Conservation (phyloP, 768 basidiomycete species). For the Suillus alpinus region DNA sequence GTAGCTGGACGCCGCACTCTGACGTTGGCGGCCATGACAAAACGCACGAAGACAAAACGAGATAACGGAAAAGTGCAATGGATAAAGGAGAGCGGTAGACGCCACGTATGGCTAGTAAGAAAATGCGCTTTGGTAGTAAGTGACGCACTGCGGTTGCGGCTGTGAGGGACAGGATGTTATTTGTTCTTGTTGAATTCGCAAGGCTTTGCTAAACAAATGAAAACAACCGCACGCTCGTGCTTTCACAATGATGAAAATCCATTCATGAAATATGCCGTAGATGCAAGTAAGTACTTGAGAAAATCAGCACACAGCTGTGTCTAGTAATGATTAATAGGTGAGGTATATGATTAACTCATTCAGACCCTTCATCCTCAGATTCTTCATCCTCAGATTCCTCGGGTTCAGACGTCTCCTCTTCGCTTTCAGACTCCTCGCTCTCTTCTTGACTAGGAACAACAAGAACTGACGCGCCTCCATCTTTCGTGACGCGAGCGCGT, state of each 20-base stretch:
- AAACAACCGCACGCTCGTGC: background rate
- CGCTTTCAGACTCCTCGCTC: background rate
- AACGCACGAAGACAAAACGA: conserved; percentile 2
- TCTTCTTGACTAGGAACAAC: conserved; percentile 9
- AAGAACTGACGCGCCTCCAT: conserved; percentile 55
- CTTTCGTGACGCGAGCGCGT: conserved; percentile 47
- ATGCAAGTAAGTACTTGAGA: background rate
- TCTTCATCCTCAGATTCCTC: background rate
- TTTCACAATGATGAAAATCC: too few species aligned
- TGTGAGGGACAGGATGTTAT: background rate
- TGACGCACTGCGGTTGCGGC: background rate
- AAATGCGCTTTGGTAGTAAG: background rate
- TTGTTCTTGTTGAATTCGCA: conserved; percentile 7
- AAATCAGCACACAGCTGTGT: background rate
- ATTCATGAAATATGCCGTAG: background rate
- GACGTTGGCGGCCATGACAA: conserved; percentile 45
- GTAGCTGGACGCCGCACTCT: conserved; percentile 69
- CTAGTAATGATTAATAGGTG: background rate
- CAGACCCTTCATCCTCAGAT: background rate
- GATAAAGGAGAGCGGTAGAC: background rate
- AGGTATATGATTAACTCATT: background rate
- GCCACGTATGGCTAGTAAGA: background rate
- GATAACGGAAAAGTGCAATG: conserved; percentile 3
- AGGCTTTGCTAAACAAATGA: background rate
- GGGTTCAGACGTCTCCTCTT: background rate